phyloP scores from a whole-genome alignment of 2,329 filamentous ascomycete genomes.

The Trichoderma sp. region DNA sequence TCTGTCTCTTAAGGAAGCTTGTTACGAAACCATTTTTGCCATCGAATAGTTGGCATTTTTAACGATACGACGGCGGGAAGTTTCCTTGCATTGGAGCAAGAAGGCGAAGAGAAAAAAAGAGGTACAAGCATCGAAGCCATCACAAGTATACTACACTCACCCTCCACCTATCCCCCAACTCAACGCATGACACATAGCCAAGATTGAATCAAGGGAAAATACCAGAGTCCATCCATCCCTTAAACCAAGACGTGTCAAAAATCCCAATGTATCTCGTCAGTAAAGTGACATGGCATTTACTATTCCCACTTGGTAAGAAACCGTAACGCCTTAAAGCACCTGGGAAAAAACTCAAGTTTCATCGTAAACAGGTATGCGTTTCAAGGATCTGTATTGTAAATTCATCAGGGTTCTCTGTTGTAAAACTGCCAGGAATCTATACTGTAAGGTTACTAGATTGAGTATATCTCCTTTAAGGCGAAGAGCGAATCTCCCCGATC shows the following conservation, averaged over 20 bases:
- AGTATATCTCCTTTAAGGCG: too few species aligned
- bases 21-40: neutral
- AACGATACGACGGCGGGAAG: slow-evolving; percentile 1
- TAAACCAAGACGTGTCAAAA: neutral
- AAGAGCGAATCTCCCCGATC: neutral
- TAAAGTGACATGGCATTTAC: neutral
- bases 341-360: neutral
- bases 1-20: neutral
- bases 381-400: neutral
- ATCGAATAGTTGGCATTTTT: neutral
- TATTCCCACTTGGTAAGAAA: neutral
- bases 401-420: neutral
- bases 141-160: slow-evolving; percentile 24
- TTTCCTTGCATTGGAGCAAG: neutral
- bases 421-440: neutral
- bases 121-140: slow-evolving; percentile 11
- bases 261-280: neutral
- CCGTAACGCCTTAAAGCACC: neutral
- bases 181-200: neutral
- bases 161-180: neutral
- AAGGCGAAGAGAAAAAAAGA: neutral
- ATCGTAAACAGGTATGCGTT: neutral
- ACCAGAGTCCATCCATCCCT: neutral
- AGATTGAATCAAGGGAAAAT: neutral
- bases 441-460: neutral